Base-by-base conservation (phyloP, 2,329 filamentous ascomycete genomes). In the Paraphaeosphaeria sporulosa region DNA sequence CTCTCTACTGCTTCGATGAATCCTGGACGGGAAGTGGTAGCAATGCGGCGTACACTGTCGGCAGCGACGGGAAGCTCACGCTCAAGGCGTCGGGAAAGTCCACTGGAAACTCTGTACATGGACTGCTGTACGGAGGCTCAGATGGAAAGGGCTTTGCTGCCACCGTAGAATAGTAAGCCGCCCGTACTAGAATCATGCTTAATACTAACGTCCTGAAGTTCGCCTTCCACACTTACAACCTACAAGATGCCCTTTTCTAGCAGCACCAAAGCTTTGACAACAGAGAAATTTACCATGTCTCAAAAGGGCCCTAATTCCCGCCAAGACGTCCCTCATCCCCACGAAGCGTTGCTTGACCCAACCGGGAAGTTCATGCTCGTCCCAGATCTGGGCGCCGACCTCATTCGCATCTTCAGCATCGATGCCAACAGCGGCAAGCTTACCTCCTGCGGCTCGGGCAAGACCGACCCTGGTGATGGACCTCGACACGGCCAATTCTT, bases 261-360 rank as follows among this genome's bases (percentile, higher is more conserved):
- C 9, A 59, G 49, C 52, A 62, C 63, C 15, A 66, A 66, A 34
- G 47, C 58, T 23, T 60, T 69, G 21, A 55, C 63, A 43, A 52
- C 43, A 2, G 46, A 60, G 19, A 60, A 65, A 44, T 67, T 64
- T 34, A 67, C 61, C 15, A 36, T 63, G 34, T 40, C 59, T 15
- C 36, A 57, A 17, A 77, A 79, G 0, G 84, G 83, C 0, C 80
- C 83, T 17, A 74, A 78, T 5, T 68, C 71, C 21, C 80, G 84
- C 21, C 85, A 87, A 69, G 80, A 85, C 60, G 79, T 78, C 7
- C 77, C 84, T 7, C 84, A 86, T 64, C 84, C 83, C 12, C 84
- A 86, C 73, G 77, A 81, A 8, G 78, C 80, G 12, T 76, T 82
- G 65, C 71, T 77, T 25, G 84, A 83, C 62, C 82, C 80, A 0